These are phyloP conservation scores for Pascua guehoae DNA, from an alignment of 1,284 basidiomycete species.

Conservation along the genomic window DNA sequence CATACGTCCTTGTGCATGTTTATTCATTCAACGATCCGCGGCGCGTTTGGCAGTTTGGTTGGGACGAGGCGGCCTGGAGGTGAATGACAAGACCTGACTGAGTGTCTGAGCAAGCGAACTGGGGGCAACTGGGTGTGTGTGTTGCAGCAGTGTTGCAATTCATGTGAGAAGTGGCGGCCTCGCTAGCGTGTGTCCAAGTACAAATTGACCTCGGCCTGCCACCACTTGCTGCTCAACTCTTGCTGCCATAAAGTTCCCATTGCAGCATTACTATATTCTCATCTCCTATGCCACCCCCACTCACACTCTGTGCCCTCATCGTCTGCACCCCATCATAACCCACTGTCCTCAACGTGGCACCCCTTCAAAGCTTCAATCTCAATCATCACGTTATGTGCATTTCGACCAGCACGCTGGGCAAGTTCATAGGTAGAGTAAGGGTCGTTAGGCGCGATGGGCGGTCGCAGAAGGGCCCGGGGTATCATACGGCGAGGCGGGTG, in stretches of 20 bases:
- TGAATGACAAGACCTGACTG: background rate
- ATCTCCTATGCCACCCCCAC: background rate
- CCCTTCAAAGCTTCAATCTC: background rate
- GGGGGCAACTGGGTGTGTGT: too few relatives aligned
- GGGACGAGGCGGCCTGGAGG: background rate
- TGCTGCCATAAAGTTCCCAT: too few relatives aligned
- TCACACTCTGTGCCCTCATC: background rate
- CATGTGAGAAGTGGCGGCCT: too few relatives aligned
- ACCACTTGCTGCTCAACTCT: background rate
- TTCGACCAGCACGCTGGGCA: constrained; percentile 20
- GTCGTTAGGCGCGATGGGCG: constrained; percentile 20
- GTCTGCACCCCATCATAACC: background rate
- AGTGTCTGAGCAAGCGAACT: too few relatives aligned
- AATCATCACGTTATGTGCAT: constrained; percentile 24
- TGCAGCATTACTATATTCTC: background rate
- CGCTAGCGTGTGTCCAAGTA: too few relatives aligned
- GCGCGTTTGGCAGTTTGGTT: background rate
- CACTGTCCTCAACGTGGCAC: background rate
- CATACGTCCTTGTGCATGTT: background rate
- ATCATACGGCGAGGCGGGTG: constrained; percentile 5
- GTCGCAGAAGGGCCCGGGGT: constrained; percentile 19
- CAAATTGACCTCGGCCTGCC: too few relatives aligned
- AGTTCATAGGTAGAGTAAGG: constrained; percentile 20
- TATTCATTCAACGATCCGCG: too few relatives aligned
- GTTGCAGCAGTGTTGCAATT: too few relatives aligned